Percentiles rank a stretch among this genome's conserved stretches.
Conservation (phyloP, 75 land plant genomes). For the Isoetes taiwanensis region DNA sequence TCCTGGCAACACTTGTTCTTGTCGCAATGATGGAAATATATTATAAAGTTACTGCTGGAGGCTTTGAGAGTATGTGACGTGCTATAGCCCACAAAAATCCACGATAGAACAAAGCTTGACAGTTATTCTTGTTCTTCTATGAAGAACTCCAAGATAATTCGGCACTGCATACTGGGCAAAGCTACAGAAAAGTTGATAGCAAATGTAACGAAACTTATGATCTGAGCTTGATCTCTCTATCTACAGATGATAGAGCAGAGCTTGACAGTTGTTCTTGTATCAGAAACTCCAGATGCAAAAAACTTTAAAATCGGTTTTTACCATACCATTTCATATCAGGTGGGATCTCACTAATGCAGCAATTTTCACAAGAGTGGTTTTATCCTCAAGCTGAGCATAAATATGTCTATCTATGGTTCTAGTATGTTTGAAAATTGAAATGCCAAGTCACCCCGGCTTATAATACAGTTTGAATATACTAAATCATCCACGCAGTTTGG, state of each 20-base stretch:
- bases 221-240: no score
- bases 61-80: slow-evolving; percentile 96
- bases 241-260: no score
- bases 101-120: no score
- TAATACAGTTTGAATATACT: slow-evolving; percentile 90
- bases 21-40: slow-evolving; percentile 85
- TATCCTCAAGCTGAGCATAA: slow-evolving; percentile 69
- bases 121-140: no score
- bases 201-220: no score
- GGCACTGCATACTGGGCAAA: no score
- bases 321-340: slow-evolving; percentile 96
- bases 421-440: slow-evolving; percentile 91
- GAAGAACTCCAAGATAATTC: no score
- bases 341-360: slow-evolving; percentile 94
- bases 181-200: no score
- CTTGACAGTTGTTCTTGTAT: no score
- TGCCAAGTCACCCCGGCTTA: slow-evolving; percentile 87
- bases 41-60: slow-evolving; percentile 97
- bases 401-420: slow-evolving; percentile 97
- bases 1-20: slow-evolving; percentile 62
- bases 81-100: no score
- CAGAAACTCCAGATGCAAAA: no score
- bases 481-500: slow-evolving; percentile 61
- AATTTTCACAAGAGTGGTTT: slow-evolving; percentile 74
- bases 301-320: slow-evolving; percentile 51